Evolutionary conservation across 2,329 filamentous ascomycete genomes (phyloP).

Genomic region (Ceratocystis eucalypticola): DNA sequence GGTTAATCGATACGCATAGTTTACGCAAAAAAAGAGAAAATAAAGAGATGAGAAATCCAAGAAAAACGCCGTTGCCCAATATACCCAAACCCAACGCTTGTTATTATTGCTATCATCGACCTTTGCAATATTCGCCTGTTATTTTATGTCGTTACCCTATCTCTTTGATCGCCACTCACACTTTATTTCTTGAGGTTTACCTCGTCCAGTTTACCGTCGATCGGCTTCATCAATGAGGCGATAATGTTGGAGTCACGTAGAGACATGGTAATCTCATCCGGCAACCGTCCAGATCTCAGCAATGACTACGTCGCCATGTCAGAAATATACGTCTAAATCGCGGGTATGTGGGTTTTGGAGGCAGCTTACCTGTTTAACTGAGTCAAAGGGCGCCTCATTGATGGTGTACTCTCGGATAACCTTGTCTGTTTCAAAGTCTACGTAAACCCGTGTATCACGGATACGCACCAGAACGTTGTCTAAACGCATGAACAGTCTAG

Average conservation of each 20-base stretch:
- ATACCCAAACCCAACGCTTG: neutral
- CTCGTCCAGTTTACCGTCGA: constrained; percentile 18
- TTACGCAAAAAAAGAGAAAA: neutral
- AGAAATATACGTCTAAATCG: neutral
- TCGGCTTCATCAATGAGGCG: constrained; percentile 42
- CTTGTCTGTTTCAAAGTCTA: constrained; percentile 68
- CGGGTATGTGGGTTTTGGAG: neutral
- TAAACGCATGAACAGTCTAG: constrained; percentile 80
- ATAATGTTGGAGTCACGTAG: constrained; percentile 71
- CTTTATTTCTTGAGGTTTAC: constrained; percentile 9
- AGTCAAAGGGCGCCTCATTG: constrained; percentile 69
- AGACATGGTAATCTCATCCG: constrained; percentile 62
- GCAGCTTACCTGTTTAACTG: constrained; percentile 52
- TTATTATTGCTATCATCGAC: neutral
- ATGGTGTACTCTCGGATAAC: constrained; percentile 82
- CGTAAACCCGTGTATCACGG: constrained; percentile 78
- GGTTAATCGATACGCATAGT: neutral
- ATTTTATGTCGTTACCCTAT: neutral
- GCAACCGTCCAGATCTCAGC: constrained; percentile 36
- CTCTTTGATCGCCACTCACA: too few relatives aligned
- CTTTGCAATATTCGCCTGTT: neutral
- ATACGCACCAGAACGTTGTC: constrained; percentile 82
- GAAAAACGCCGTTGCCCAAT: constrained; percentile 4
- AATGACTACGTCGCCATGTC: constrained; percentile 30
- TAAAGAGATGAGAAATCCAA: neutral